Evolutionary conservation across 1,139 yeast genomes (phyloP).

Genomic region (Geotrichum macrosporum): DNA sequence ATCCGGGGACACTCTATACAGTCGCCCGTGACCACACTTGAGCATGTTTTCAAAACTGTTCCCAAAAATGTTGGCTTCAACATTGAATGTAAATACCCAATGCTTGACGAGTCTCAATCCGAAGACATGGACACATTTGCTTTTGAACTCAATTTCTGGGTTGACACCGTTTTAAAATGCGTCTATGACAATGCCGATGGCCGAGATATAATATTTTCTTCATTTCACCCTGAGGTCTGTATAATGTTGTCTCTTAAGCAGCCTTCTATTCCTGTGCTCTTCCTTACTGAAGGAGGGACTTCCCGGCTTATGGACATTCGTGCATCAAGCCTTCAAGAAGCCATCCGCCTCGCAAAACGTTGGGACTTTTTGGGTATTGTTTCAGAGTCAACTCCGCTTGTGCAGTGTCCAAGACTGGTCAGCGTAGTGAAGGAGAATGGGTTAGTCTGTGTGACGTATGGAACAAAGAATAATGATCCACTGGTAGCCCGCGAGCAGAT

Average conservation of each 20-base stretch:
- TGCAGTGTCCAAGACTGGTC: conserved; percentile 82
- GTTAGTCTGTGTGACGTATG: conserved; percentile 90
- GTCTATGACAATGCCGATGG: conserved; percentile 78
- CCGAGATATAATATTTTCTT: conserved; percentile 83
- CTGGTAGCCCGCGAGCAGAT: conserved; percentile 80
- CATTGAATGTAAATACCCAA: conserved; percentile 91
- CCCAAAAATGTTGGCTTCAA: conserved; percentile 88
- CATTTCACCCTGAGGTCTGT: conserved; percentile 94
- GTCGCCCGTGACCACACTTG: conserved; percentile 83
- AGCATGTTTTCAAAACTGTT: conserved; percentile 73
- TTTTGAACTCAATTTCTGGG: conserved; percentile 79
- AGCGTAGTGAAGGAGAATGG: conserved; percentile 87
- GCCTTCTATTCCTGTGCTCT: conserved; percentile 76
- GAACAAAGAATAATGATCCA: conserved; percentile 79
- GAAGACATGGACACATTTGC: conserved; percentile 88
- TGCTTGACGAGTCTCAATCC: conserved; percentile 85
- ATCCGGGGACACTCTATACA: conserved; percentile 87
- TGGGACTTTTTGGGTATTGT: conserved; percentile 95
- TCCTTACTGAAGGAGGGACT: conserved; percentile 85
- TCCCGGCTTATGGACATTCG: conserved; percentile 80
- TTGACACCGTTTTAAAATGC: conserved; percentile 61
- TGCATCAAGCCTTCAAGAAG: conserved; percentile 84
- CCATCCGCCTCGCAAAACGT: conserved; percentile 81
- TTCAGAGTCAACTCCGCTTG: conserved; percentile 79
- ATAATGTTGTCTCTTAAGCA: conserved; percentile 81